phyloP scores from a whole-genome alignment of 768 basidiomycete species.

The Lyophyllum semitale region DNA sequence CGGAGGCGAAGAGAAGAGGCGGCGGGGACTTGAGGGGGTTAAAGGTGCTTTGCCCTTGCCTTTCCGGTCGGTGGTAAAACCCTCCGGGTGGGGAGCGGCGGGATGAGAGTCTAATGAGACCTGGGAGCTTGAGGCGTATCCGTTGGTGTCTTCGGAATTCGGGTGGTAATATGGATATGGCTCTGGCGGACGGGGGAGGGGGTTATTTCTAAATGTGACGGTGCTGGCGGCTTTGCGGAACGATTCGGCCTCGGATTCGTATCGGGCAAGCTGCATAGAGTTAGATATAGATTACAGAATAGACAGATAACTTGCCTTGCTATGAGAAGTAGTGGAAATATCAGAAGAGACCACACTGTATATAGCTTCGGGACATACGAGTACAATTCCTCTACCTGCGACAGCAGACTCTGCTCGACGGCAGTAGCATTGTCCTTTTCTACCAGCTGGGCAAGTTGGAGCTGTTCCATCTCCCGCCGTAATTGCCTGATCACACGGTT shows the following conservation, averaged over 20 bases:
- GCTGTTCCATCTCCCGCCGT: slow-evolving; percentile 29
- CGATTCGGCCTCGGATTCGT: slow-evolving; percentile 36
- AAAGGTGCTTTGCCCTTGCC: slow-evolving; percentile 3
- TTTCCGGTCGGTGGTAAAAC: background rate
- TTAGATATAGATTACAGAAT: background rate
- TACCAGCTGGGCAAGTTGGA: slow-evolving; percentile 26
- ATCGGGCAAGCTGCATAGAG: slow-evolving; percentile 20
- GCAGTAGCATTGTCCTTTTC: slow-evolving; percentile 36
- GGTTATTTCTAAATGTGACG: slow-evolving; percentile 41
- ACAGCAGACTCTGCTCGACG: slow-evolving; percentile 36
- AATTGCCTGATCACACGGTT: slow-evolving; percentile 30
- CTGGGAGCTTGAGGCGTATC: background rate
- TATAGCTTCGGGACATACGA: slow-evolving; percentile 19
- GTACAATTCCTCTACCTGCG: slow-evolving; percentile 33
- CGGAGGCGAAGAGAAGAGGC: background rate
- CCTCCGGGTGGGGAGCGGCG: background rate
- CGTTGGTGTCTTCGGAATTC: background rate
- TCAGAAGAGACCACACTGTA: background rate
- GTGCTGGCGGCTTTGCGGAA: slow-evolving; percentile 31
- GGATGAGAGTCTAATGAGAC: background rate
- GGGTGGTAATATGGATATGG: slow-evolving; percentile 36
- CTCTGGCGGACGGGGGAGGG: slow-evolving; percentile 58
- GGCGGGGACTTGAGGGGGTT: background rate
- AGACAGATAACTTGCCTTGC: slow-evolving; percentile 17
- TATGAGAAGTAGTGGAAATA: background rate